Percentiles rank a stretch among this genome's conserved stretches.
Conservation (phyloP, 2,329 filamentous ascomycete species). For the Botrytis fabae region DNA sequence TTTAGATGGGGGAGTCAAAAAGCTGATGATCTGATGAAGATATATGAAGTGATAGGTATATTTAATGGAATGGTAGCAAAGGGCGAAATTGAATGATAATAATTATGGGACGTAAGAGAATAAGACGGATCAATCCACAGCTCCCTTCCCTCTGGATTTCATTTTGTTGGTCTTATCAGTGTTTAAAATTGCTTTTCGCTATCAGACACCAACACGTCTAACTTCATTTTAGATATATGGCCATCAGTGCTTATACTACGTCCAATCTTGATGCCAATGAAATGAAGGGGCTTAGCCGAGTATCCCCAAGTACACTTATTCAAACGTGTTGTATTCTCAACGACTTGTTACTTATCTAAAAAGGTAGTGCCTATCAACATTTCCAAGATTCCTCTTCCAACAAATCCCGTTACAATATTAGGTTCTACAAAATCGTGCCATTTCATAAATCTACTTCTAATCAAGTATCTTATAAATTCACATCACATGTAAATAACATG, state of each 20-base stretch:
- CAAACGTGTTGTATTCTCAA: not conserved
- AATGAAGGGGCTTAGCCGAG: conserved; percentile 5
- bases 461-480: too few species aligned
- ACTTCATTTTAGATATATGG: too few species aligned
- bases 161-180: not conserved
- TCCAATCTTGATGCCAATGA: not conserved
- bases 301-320: not conserved
- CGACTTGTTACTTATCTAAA: not conserved
- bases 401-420: too few species aligned
- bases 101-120: not conserved
- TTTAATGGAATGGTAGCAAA: not conserved
- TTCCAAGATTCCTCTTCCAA: not conserved
- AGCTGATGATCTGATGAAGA: conserved; percentile 2
- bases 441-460: not conserved
- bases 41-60: not conserved
- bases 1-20: not conserved
- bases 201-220: not conserved
- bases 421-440: not conserved
- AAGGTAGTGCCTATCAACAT: not conserved
- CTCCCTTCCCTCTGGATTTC: not conserved
- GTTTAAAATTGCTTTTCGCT: not conserved
- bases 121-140: not conserved
- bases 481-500: not conserved
- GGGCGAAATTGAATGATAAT: not conserved
- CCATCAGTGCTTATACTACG: not conserved